Evolutionary conservation across 164 flowering plant species (phyloP).

Genomic region (Sedum album): DNA sequence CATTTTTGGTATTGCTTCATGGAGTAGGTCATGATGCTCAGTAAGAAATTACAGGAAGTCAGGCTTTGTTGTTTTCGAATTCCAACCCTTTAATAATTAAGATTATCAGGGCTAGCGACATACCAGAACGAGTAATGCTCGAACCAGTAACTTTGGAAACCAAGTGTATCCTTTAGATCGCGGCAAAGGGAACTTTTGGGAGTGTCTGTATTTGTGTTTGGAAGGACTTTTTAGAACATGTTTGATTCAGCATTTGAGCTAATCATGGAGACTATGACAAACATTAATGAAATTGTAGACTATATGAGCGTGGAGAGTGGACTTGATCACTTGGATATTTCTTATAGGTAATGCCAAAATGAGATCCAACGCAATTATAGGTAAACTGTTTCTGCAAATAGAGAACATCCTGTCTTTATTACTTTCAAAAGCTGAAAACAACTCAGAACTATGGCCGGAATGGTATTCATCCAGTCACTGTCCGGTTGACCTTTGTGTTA

Average conservation of each 20-base stretch:
- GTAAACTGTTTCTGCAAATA: not conserved
- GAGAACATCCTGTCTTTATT: not conserved
- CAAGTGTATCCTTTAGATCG: too few relatives aligned
- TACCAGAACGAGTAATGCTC: too few relatives aligned
- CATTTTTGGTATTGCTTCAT: too few relatives aligned
- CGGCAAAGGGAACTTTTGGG: too few relatives aligned
- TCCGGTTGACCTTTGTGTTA: slow-evolving; percentile 8
- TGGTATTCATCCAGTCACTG: not conserved
- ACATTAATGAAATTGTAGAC: not conserved
- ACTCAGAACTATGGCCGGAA: slow-evolving; percentile 6
- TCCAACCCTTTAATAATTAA: too few relatives aligned
- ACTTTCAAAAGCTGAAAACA: not conserved
- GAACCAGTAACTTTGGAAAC: too few relatives aligned
- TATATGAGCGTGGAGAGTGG: not conserved
- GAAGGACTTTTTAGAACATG: not conserved
- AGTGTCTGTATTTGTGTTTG: not conserved
- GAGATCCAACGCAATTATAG: not conserved
- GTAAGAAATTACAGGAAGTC: too few relatives aligned
- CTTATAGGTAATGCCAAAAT: not conserved
- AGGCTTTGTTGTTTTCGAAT: too few relatives aligned
- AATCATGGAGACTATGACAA: not conserved
- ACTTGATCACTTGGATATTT: not conserved
- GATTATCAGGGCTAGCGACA: too few relatives aligned
- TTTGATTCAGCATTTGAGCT: not conserved
- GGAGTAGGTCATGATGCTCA: too few relatives aligned